Evolutionary conservation across 495 filamentous ascomycete species (phyloP).

Genomic region (Lentithecium fluviatile): DNA sequence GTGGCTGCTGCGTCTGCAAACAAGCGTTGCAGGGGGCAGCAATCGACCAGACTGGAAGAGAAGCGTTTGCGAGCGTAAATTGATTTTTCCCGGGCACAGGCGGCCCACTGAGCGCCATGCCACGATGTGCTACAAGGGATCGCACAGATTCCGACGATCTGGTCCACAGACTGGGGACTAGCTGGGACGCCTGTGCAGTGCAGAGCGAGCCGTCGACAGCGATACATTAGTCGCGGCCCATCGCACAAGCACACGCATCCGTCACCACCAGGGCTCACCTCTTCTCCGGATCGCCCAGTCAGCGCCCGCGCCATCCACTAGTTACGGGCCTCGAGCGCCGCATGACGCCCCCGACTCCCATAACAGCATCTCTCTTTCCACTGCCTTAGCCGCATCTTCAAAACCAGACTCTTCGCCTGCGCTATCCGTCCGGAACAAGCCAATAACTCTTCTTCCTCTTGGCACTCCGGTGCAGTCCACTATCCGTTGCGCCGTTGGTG

Average conservation of each 20-base stretch:
- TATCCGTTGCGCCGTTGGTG: conserved; percentile 14
- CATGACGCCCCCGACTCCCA: conserved; percentile 18
- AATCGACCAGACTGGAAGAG: neutral
- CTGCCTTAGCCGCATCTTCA: conserved; percentile 31
- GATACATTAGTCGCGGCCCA: conserved; percentile 32
- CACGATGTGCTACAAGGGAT: conserved; percentile 35
- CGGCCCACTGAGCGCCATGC: conserved; percentile 16
- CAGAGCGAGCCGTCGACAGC: conserved; percentile 18
- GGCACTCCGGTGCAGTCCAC: conserved; percentile 12
- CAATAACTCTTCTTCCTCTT: conserved; percentile 27
- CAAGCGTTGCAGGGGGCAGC: neutral
- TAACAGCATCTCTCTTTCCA: conserved; percentile 6
- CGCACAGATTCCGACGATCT: conserved; percentile 33
- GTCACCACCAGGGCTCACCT: conserved; percentile 4
- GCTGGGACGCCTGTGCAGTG: conserved; percentile 27
- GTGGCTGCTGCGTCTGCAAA: neutral
- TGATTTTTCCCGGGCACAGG: neutral
- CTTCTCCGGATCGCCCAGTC: conserved; percentile 33
- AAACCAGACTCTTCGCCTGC: conserved; percentile 25
- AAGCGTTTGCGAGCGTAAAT: neutral
- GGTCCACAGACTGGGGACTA: conserved; percentile 11
- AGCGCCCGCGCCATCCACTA: conserved; percentile 23
- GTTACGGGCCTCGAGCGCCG: conserved; percentile 13
- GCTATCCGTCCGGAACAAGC: conserved; percentile 22
- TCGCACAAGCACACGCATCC: conserved; percentile 8